These are phyloP conservation scores for Phycomyces nitens DNA, from an alignment of 192 early-diverging fungal species.

Conservation along the genomic window DNA sequence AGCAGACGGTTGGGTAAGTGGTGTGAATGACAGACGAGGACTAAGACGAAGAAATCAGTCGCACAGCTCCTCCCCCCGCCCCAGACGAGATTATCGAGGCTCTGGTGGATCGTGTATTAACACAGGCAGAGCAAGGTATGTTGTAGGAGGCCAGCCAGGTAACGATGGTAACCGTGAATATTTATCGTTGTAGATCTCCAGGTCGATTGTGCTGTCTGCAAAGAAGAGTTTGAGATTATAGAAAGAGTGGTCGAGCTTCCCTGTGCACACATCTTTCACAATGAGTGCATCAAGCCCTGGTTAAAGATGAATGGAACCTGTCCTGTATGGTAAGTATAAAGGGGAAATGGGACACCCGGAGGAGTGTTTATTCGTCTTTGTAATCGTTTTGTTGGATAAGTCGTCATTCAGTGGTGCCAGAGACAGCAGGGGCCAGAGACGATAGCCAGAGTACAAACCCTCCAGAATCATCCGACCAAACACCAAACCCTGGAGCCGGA, in stretches of 20 bases:
- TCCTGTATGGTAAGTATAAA: slow-evolving; percentile 72
- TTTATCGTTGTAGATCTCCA: slow-evolving; percentile 46
- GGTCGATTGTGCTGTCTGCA: slow-evolving; percentile 82
- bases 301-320: slow-evolving; percentile 91
- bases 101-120: slow-evolving; percentile 55
- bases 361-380: neutral
- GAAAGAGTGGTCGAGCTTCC: slow-evolving; percentile 69
- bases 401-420: slow-evolving; percentile 19
- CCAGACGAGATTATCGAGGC: slow-evolving; percentile 69
- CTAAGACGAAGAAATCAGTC: slow-evolving; percentile 18
- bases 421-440: neutral
- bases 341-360: neutral
- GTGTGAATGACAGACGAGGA: too few species aligned
- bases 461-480: neutral
- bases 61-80: slow-evolving; percentile 79
- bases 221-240: slow-evolving; percentile 75
- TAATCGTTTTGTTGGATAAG: neutral
- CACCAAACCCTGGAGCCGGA: neutral
- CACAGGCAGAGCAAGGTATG: slow-evolving; percentile 49
- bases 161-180: neutral
- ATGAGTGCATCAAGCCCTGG: slow-evolving; percentile 87
- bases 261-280: slow-evolving; percentile 89
- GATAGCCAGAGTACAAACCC: neutral
- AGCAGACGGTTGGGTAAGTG: slow-evolving; percentile 56
- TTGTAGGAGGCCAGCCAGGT: slow-evolving; percentile 1